Percentiles rank a stretch among this genome's conserved stretches.
Conservation (phyloP, 352 stramenopile genomes). For the Phytopythium ostracodes region DNA sequence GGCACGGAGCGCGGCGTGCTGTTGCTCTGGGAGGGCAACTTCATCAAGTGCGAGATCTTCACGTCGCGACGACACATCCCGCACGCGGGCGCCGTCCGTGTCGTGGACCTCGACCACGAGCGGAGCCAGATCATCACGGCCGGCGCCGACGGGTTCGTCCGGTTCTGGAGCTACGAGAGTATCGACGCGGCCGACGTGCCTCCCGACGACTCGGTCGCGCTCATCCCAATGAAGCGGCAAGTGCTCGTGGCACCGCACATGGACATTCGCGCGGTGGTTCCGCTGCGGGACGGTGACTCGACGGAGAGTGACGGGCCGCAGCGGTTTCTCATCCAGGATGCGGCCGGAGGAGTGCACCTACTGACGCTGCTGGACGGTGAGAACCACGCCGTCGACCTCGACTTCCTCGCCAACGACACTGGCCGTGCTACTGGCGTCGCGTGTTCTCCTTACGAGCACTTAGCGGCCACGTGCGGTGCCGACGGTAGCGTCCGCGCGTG, state of each 20-base stretch:
- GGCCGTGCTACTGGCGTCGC: constrained; percentile 66
- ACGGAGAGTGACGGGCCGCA: constrained; percentile 11
- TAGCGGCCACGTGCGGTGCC: constrained; percentile 75
- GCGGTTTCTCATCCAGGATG: constrained; percentile 68
- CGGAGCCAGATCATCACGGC: constrained; percentile 55
- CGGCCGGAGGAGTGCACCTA: constrained; percentile 44
- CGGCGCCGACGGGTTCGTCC: constrained; percentile 82
- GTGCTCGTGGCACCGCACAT: constrained; percentile 49
- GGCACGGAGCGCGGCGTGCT: constrained; percentile 84
- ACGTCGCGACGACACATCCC: constrained; percentile 59
- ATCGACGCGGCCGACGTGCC: constrained; percentile 87
- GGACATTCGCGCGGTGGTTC: constrained; percentile 68
- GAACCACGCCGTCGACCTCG: constrained; percentile 34
- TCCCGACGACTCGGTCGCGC: constrained; percentile 71
- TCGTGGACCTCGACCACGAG: constrained; percentile 59
- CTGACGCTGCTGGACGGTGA: constrained; percentile 32
- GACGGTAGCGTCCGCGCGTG: constrained; percentile 86
- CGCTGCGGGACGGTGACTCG: constrained; percentile 1
- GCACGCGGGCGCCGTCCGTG: constrained; percentile 69
- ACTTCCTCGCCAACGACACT: constrained; percentile 64
- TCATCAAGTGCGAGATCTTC: constrained; percentile 93
- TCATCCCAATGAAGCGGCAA: constrained; percentile 62
- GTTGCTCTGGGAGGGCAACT: constrained; percentile 94
- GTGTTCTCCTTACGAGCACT: constrained; percentile 84
- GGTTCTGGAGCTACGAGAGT: constrained; percentile 85